Percentiles rank a stretch among this genome's conserved stretches.
These are phyloP conservation scores for Cladosporium colombiae DNA, from an alignment of 2,329 filamentous ascomycete genomes.

Conservation along the genomic window DNA sequence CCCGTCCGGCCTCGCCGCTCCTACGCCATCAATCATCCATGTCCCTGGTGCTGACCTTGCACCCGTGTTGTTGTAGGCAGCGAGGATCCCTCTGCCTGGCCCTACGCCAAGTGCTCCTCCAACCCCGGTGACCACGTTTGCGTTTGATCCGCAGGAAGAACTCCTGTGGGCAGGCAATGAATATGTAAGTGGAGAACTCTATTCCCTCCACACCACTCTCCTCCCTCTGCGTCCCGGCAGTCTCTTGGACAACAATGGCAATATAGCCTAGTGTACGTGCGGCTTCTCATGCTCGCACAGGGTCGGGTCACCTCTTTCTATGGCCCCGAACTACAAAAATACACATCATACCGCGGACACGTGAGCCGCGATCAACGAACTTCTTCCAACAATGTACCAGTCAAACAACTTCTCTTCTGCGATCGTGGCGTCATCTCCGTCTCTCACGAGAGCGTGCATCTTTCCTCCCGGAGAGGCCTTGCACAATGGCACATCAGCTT, in stretches of 20 bases:
- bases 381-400: conserved; percentile 62
- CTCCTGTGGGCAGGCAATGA: conserved; percentile 92
- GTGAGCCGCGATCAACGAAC: conserved; percentile 43
- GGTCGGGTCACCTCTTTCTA: conserved; percentile 88
- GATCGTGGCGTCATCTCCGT: conserved; percentile 88
- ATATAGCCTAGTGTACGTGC: conserved; percentile 2
- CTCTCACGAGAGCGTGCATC: conserved; percentile 80
- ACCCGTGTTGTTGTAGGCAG: conserved; percentile 58
- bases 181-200: conserved; percentile 60
- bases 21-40: not conserved
- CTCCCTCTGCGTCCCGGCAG: not conserved
- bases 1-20: not conserved
- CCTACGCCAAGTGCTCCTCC: conserved; percentile 66
- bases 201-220: not conserved
- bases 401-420: conserved; percentile 87
- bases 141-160: conserved; percentile 87
- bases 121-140: conserved; percentile 74
- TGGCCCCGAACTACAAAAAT: conserved; percentile 78
- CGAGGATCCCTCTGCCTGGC: conserved; percentile 78
- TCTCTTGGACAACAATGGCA: not conserved
- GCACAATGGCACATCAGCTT: conserved; percentile 85
- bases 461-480: conserved; percentile 78
- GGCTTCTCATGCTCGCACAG: conserved; percentile 46
- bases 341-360: conserved; percentile 88
- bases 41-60: conserved; percentile 12